These are phyloP conservation scores for Hymenoscyphus repandus DNA, from an alignment of 2,329 filamentous ascomycete species.

Conservation along the genomic window DNA sequence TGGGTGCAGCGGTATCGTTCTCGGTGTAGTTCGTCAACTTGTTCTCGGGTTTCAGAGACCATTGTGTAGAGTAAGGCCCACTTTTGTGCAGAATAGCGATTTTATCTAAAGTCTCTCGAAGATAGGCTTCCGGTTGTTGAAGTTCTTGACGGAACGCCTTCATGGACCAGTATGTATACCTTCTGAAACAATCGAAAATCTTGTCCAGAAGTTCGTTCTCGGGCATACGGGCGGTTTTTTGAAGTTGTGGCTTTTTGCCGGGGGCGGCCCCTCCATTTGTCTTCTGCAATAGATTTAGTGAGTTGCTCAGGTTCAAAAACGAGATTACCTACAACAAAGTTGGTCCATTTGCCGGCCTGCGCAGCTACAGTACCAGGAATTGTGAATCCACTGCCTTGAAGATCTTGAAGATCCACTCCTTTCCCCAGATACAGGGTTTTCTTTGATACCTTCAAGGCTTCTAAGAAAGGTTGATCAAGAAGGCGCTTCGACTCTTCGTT, in stretches of 20 bases:
- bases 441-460: constrained; percentile 55
- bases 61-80: constrained; percentile 80
- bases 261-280: constrained; percentile 37
- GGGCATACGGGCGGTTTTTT: constrained; percentile 86
- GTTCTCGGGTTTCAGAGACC: constrained; percentile 72
- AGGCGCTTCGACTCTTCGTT: constrained; percentile 64
- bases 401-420: constrained; percentile 22
- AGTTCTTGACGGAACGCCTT: constrained; percentile 72
- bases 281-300: constrained; percentile 37
- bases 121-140: constrained; percentile 86
- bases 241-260: constrained; percentile 60
- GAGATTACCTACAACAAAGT: constrained; percentile 50
- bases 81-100: constrained; percentile 78
- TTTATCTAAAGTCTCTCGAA: constrained; percentile 78
- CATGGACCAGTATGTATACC: constrained; percentile 92
- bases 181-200: constrained; percentile 76
- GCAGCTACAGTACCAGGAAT: constrained; percentile 48
- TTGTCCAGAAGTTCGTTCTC: constrained; percentile 82
- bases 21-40: constrained; percentile 44
- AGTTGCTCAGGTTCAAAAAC: background rate
- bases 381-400: constrained; percentile 40
- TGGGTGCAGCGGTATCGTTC: too few species aligned
- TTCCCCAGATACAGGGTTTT: constrained; percentile 40
- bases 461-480: constrained; percentile 51
- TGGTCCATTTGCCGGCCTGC: constrained; percentile 37